phyloP scores from a whole-genome alignment of 2,329 filamentous ascomycete genomes.

The Cadophora luteo-olivacea region DNA sequence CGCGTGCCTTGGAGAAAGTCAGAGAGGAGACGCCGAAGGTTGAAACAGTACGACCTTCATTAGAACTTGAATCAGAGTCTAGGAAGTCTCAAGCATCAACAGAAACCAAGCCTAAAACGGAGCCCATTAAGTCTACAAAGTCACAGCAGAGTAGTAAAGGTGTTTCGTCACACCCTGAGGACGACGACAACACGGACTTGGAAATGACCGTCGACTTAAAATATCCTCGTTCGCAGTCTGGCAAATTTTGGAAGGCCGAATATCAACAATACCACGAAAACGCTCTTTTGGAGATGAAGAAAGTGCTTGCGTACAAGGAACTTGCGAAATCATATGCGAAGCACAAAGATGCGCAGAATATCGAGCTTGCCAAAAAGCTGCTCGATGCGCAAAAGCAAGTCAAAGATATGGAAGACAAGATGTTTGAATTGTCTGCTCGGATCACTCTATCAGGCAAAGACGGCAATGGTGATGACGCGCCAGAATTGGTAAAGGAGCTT shows the following conservation, averaged over 20 bases:
- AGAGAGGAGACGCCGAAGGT: constrained; percentile 39
- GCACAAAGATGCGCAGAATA: constrained; percentile 76
- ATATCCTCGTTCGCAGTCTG: constrained; percentile 76
- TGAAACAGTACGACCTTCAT: constrained; percentile 13
- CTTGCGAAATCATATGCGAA: constrained; percentile 80
- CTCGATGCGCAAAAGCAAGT: constrained; percentile 72
- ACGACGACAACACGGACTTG: constrained; percentile 53
- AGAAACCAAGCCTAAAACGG: neutral
- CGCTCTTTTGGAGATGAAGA: constrained; percentile 76
- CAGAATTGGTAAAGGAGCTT: constrained; percentile 59
- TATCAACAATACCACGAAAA: constrained; percentile 77
- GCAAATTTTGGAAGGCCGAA: constrained; percentile 80
- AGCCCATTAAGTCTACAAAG: constrained; percentile 15
- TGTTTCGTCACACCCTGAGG: constrained; percentile 25
- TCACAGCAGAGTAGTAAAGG: constrained; percentile 29
- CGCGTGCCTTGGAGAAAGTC: constrained; percentile 54
- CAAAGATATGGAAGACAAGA: constrained; percentile 65
- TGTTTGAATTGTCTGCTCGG: constrained; percentile 65
- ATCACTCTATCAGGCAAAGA: constrained; percentile 51
- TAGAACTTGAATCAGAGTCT: constrained; percentile 16
- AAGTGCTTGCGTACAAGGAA: constrained; percentile 80
- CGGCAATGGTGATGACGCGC: constrained; percentile 52
- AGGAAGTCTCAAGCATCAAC: constrained; percentile 1
- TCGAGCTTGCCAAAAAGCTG: constrained; percentile 68
- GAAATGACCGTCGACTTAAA: constrained; percentile 75